phyloP scores from a whole-genome alignment of 1,284 basidiomycete species.

The Cryptococcus floricola region DNA sequence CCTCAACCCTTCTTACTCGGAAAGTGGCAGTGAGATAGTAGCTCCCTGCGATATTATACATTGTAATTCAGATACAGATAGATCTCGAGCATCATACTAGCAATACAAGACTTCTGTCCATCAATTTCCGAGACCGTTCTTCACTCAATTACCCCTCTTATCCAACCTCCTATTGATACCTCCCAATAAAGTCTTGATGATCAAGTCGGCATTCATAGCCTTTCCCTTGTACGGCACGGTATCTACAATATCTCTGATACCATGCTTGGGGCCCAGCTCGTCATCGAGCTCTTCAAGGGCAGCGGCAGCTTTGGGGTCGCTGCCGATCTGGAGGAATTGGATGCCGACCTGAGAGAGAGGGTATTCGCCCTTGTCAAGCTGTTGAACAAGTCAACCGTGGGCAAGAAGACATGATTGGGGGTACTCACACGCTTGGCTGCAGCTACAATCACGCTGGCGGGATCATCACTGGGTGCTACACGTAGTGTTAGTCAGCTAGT shows the following conservation, averaged over 20 bases:
- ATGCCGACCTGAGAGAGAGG: conserved; percentile 49
- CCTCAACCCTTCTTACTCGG: no score
- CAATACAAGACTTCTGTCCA: no score
- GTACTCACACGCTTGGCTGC: conserved; percentile 27
- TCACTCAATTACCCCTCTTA: conserved; percentile 1
- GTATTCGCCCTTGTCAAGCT: conserved; percentile 46
- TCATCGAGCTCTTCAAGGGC: conserved; percentile 48
- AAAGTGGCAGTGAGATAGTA: no score
- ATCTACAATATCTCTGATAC: conserved; percentile 45
- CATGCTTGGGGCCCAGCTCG: conserved; percentile 30
- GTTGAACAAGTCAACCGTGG: not conserved
- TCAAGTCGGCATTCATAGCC: conserved; percentile 30
- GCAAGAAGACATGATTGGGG: not conserved
- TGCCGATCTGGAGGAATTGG: conserved; percentile 49
- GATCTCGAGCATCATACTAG: no score
- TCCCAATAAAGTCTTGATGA: conserved; percentile 43
- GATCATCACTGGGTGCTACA: conserved; percentile 37
- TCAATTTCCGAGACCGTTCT: no score
- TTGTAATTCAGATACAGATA: no score
- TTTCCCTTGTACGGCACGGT: conserved; percentile 39
- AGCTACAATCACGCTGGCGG: conserved; percentile 34
- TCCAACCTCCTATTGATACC: conserved; percentile 43
- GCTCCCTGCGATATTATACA: no score
- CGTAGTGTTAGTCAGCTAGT: not conserved
- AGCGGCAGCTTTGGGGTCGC: conserved; percentile 36